Percentiles rank a stretch among this genome's conserved stretches.
Conservation (phyloP, 2,329 filamentous ascomycete species). For the Hypoxylon sp. region DNA sequence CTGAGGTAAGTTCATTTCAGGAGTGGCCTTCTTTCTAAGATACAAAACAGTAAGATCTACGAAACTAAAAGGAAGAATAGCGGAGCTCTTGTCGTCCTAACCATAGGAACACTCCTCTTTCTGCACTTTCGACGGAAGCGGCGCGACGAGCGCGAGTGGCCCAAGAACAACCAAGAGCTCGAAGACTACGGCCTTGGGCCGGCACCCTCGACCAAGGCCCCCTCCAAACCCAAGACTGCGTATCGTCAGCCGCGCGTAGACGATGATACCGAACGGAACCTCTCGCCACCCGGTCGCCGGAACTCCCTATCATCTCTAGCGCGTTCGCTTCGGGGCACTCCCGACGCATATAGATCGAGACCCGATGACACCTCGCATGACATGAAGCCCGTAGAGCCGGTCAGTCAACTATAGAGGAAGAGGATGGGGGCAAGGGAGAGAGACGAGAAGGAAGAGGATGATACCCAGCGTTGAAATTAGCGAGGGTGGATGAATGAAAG, state of each 20-base stretch:
- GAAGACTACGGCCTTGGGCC: constrained; percentile 53
- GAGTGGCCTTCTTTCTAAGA: not conserved
- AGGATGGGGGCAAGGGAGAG: not conserved
- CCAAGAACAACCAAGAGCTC: constrained; percentile 53
- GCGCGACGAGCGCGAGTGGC: constrained; percentile 50
- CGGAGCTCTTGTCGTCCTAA: constrained; percentile 43
- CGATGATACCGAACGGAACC: constrained; percentile 11
- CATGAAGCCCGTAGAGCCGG: constrained; percentile 45
- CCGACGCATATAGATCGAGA: constrained; percentile 32
- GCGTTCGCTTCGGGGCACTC: constrained; percentile 37
- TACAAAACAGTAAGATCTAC: not conserved
- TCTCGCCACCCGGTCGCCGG: constrained; percentile 29
- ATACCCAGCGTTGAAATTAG: constrained; percentile 20
- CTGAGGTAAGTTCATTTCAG: constrained; percentile 45
- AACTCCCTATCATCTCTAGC: constrained; percentile 39
- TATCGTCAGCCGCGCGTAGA: constrained; percentile 36
- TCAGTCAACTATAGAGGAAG: constrained; percentile 32
- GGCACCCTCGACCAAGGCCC: constrained; percentile 18
- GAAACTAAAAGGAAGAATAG: constrained; percentile 33
- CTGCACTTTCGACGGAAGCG: constrained; percentile 50
- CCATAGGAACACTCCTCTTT: constrained; percentile 42
- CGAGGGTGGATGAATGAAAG: constrained; percentile 1
- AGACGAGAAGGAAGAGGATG: constrained; percentile 8
- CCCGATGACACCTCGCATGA: constrained; percentile 35
- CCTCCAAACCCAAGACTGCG: constrained; percentile 37